These are phyloP conservation scores for Spencermartinsiella europaea DNA, from an alignment of 805 yeast genomes.

Conservation along the genomic window DNA sequence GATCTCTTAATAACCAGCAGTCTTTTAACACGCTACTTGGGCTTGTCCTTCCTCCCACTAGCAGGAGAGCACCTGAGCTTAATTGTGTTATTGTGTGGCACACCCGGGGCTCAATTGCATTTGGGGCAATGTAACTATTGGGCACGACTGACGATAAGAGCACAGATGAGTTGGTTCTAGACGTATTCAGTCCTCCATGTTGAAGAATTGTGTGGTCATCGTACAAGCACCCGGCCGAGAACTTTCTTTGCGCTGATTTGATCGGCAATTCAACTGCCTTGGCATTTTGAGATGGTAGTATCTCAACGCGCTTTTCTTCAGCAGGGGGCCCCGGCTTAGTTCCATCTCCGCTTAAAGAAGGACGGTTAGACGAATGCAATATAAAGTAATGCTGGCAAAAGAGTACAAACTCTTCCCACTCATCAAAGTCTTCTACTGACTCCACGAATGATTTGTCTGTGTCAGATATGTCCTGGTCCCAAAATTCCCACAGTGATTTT, in stretches of 20 bases:
- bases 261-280: slow-evolving; percentile 9
- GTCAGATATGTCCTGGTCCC: slow-evolving; percentile 44
- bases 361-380: slow-evolving; percentile 49
- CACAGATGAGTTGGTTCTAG: slow-evolving; percentile 17
- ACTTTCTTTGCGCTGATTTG: slow-evolving; percentile 34
- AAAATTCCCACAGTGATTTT: slow-evolving; percentile 54
- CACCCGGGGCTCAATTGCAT: slow-evolving; percentile 40
- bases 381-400: slow-evolving; percentile 73
- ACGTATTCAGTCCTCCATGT: slow-evolving; percentile 35
- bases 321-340: not conserved
- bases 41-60: slow-evolving; percentile 64
- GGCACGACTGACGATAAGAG: not conserved
- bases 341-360: not conserved
- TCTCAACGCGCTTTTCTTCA: not conserved
- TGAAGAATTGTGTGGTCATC: slow-evolving; percentile 18
- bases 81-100: slow-evolving; percentile 49
- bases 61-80: slow-evolving; percentile 28
- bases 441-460: slow-evolving; percentile 40
- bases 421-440: slow-evolving; percentile 66
- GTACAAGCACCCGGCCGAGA: slow-evolving; percentile 35
- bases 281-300: not conserved
- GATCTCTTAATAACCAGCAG: slow-evolving; percentile 36
- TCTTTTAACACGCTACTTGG: slow-evolving; percentile 48
- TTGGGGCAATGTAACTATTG: not conserved
- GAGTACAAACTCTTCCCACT: slow-evolving; percentile 73